These are phyloP conservation scores for Thozetella sp. DNA, from an alignment of 495 filamentous ascomycete genomes.

Conservation along the genomic window DNA sequence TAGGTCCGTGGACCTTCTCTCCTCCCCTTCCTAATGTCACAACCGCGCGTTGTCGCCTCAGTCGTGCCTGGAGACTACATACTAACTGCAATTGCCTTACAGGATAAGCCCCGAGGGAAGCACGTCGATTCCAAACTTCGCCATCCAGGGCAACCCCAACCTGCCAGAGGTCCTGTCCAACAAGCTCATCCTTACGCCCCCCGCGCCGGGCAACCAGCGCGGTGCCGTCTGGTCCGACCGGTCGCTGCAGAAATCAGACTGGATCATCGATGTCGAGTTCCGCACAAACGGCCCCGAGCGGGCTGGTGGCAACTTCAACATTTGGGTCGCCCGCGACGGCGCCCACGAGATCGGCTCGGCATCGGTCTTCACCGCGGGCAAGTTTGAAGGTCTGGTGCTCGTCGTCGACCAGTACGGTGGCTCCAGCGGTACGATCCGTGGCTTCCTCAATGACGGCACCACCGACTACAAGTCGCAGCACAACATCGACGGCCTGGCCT, in stretches of 20 bases:
- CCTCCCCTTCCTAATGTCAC: not conserved
- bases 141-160: slow-evolving; percentile 70
- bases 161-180: slow-evolving; percentile 81
- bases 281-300: slow-evolving; percentile 84
- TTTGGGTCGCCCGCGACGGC: slow-evolving; percentile 87
- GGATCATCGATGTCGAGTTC: slow-evolving; percentile 84
- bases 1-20: slow-evolving; percentile 46
- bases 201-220: slow-evolving; percentile 81
- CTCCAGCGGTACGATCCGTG: slow-evolving; percentile 77
- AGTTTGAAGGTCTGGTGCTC: slow-evolving; percentile 85
- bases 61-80: not conserved
- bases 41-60: slow-evolving; percentile 7
- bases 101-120: slow-evolving; percentile 44
- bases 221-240: slow-evolving; percentile 80
- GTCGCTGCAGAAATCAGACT: slow-evolving; percentile 63
- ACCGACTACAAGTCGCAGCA: slow-evolving; percentile 78
- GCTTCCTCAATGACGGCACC: slow-evolving; percentile 91
- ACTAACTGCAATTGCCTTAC: not conserved
- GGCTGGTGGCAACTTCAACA: slow-evolving; percentile 84
- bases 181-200: slow-evolving; percentile 89
- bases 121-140: slow-evolving; percentile 52
- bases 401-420: slow-evolving; percentile 89
- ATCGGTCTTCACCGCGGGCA: slow-evolving; percentile 79
- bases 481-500: slow-evolving; percentile 82
- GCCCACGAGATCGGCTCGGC: slow-evolving; percentile 62